Percentiles rank a stretch among this genome's conserved stretches.
These are phyloP conservation scores for Phenoliferia sp. DNA, from an alignment of 1,284 basidiomycete species.

Conservation along the genomic window DNA sequence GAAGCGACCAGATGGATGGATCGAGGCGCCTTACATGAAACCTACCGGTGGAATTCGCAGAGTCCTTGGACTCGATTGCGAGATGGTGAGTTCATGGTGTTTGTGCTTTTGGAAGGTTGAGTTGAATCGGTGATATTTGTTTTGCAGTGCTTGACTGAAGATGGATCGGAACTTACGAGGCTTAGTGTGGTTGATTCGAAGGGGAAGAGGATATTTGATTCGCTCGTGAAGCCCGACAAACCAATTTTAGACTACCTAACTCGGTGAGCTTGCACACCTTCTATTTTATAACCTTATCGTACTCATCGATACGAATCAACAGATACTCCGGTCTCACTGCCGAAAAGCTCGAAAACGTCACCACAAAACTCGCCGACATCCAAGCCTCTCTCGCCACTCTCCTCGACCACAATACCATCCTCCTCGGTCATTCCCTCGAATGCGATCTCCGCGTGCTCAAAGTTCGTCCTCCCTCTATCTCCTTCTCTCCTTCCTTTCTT, in stretches of 20 bases:
- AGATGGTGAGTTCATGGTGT: slow-evolving; percentile 63
- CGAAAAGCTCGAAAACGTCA: slow-evolving; percentile 60
- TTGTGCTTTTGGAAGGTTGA: background rate
- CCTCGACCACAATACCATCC: slow-evolving; percentile 59
- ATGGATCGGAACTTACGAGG: slow-evolving; percentile 78
- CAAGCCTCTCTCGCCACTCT: slow-evolving; percentile 59
- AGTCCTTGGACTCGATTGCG: slow-evolving; percentile 68
- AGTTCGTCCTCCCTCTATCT: slow-evolving; percentile 54
- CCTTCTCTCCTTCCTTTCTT: slow-evolving; percentile 1
- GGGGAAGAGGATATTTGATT: slow-evolving; percentile 70
- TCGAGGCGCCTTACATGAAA: slow-evolving; percentile 60
- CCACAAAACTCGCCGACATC: slow-evolving; percentile 67
- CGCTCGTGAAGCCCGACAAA: slow-evolving; percentile 75
- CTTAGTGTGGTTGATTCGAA: slow-evolving; percentile 73
- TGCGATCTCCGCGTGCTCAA: slow-evolving; percentile 80
- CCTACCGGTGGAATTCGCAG: slow-evolving; percentile 35
- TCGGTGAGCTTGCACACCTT: slow-evolving; percentile 49
- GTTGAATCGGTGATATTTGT: background rate
- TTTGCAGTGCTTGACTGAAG: slow-evolving; percentile 69
- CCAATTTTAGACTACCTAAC: slow-evolving; percentile 83
- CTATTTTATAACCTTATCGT: background rate
- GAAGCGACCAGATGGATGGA: slow-evolving; percentile 42
- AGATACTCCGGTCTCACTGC: slow-evolving; percentile 89
- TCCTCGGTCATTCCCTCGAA: slow-evolving; percentile 90
- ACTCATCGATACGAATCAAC: background rate